These are phyloP conservation scores for Dryas octopetala DNA, from an alignment of 306 rosid genomes.

Conservation along the genomic window DNA sequence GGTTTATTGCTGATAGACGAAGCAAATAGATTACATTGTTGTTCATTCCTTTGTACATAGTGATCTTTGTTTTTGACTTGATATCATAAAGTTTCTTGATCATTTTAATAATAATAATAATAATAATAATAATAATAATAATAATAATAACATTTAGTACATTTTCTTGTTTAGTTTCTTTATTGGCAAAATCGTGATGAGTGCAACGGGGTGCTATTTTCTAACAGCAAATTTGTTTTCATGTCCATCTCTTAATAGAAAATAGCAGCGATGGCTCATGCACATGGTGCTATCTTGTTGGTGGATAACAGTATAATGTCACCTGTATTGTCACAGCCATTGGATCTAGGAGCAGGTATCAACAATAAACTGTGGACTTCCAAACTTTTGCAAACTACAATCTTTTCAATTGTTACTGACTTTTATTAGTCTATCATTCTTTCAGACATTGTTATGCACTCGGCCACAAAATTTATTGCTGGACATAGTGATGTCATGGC, in stretches of 20 bases:
- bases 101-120: not conserved
- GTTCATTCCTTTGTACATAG: not conserved
- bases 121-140: not conserved
- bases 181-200: not conserved
- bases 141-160: not conserved
- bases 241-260: constrained; percentile 45
- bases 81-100: not conserved
- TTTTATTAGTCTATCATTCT: constrained; percentile 22
- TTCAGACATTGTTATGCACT: constrained; percentile 87
- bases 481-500: constrained; percentile 95
- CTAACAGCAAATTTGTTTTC: constrained; percentile 7
- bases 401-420: constrained; percentile 8
- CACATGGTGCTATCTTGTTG: constrained; percentile 70
- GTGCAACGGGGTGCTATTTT: not conserved
- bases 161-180: not conserved
- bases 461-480: constrained; percentile 90
- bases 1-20: not conserved
- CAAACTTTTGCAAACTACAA: constrained; percentile 7
- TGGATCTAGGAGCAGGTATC: constrained; percentile 96
- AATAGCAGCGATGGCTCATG: constrained; percentile 77
- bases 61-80: not conserved
- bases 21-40: not conserved
- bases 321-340: constrained; percentile 80
- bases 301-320: constrained; percentile 97
- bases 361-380: constrained; percentile 15